Evolutionary conservation across 192 early-diverging fungal genomes (phyloP), one percentile per base, ranked within the genome.

Genomic region (Haplosporangium gracile): DNA sequence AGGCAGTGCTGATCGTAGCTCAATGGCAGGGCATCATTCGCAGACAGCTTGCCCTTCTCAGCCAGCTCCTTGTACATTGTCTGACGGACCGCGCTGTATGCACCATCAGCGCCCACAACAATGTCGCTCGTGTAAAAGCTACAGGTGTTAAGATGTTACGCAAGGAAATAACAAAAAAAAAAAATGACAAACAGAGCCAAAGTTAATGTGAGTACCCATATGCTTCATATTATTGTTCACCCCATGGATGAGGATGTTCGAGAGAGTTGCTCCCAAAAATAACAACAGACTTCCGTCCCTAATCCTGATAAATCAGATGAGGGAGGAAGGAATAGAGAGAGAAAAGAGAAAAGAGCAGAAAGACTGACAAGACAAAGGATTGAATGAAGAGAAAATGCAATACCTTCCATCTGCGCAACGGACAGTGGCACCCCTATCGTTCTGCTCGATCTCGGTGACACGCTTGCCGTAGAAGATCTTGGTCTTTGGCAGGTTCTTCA

Each of bases 351-450:
- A 51, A 34, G 42, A 51, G 15, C 36, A 32, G 13, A 5, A 65
- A 3, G 8, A 68, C 29, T 26, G 49, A 18, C 47, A 49, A 20
- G 49, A 20, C 49, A 5, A 51, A 42, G 42, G 8, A 29, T 29
- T 42, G 9, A n/a, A 42, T 40, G 51, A 51, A 34, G n/a, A 32
- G 3, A 74, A 26, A 3, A 2, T 34, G 8, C 24, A 34, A 38
- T 77, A 86, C 84, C 79, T 86, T 40, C 84, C 84, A 71, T 86
- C 84, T 29, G 75, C 84, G 40, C 84, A 86, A 55, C 71, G 73
- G 36, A 86, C 84, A 13, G 79, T 86, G 20, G 84, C 84, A 45
- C 75, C 60, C 20, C 26, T 49, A 4, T 42, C 55, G 32, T 86
- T 53, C 18, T 86, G 84, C 34, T 86, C 84, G 10, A 86, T 74